Conservation (phyloP, 768 basidiomycete species). For the Rhodotorula graminis region DNA sequence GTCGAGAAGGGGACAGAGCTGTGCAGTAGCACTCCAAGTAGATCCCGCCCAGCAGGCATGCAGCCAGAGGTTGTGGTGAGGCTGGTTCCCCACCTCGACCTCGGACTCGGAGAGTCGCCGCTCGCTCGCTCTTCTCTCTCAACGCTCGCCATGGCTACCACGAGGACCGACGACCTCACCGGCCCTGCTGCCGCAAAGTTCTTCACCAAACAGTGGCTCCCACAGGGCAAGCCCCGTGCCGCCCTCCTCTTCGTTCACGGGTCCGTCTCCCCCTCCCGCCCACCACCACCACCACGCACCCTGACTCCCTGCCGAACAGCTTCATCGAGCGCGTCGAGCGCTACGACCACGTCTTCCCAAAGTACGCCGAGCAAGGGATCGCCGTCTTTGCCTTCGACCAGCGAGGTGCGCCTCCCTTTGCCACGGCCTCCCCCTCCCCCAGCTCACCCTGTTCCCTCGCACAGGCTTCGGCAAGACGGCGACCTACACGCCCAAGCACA, state of each 20-base stretch:
- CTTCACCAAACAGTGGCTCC: conserved; percentile 35
- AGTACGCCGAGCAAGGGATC: conserved; percentile 32
- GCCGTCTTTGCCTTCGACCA: conserved; percentile 42
- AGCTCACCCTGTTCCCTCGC: too few species aligned
- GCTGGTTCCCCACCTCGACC: too few species aligned
- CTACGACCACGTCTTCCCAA: conserved; percentile 40
- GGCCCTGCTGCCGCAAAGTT: not conserved
- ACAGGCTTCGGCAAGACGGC: conserved; percentile 41
- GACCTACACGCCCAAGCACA: conserved; percentile 15
- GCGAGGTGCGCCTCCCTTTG: conserved; percentile 28
- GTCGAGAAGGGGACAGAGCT: too few species aligned
- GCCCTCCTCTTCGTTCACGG: conserved; percentile 37
- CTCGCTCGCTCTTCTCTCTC: not conserved
- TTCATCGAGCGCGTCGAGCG: conserved; percentile 39
- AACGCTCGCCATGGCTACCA: too few species aligned
- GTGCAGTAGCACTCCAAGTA: too few species aligned
- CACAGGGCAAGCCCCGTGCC: not conserved
- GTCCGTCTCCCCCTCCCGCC: conserved; percentile 4
- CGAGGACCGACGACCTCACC: not conserved
- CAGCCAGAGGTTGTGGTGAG: too few species aligned
- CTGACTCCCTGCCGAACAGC: conserved; percentile 1
- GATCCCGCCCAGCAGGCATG: too few species aligned
- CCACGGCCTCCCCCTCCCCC: too few species aligned
- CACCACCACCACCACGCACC: too few species aligned
- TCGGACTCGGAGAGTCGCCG: too few species aligned